Evolutionary conservation across 73 alveolate genomes (phyloP).

Genomic region (Tetrahymena thermophila): DNA sequence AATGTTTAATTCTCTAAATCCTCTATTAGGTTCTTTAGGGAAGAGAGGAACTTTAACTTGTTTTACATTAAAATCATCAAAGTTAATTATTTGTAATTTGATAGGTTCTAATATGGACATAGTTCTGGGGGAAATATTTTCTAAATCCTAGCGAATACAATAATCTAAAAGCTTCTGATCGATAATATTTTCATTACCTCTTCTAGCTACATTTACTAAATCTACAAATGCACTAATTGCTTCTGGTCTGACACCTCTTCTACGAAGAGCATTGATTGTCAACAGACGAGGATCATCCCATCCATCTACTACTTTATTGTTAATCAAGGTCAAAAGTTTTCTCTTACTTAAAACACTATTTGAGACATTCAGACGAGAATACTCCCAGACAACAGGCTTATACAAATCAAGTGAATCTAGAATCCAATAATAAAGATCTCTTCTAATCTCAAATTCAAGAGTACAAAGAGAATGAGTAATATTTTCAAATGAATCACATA

Average conservation of each 20-base stretch:
- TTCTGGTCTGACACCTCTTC: slow-evolving; percentile 95
- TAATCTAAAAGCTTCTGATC: slow-evolving; percentile 79
- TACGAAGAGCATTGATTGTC: slow-evolving; percentile 86
- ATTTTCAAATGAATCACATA: slow-evolving; percentile 91
- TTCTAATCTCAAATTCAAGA: slow-evolving; percentile 94
- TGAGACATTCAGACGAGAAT: slow-evolving; percentile 92
- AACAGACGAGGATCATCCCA: slow-evolving; percentile 99
- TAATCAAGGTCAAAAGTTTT: slow-evolving; percentile 80
- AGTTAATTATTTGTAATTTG: slow-evolving; percentile 58
- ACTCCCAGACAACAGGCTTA: slow-evolving; percentile 97
- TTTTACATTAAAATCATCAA: slow-evolving; percentile 45
- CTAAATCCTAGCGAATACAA: slow-evolving; percentile 87
- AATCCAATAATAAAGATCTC: slow-evolving; percentile 98
- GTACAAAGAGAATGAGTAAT: slow-evolving; percentile 97
- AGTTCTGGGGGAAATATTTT: slow-evolving; percentile 86
- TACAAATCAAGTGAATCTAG: slow-evolving; percentile 93
- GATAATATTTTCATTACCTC: slow-evolving; percentile 90
- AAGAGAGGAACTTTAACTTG: slow-evolving; percentile 72
- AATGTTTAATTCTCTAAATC: slow-evolving; percentile 27
- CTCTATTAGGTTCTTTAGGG: slow-evolving; percentile 77
- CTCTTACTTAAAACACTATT: slow-evolving; percentile 88
- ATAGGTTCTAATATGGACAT: slow-evolving; percentile 90
- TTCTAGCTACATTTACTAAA: slow-evolving; percentile 88
- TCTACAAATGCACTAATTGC: slow-evolving; percentile 94
- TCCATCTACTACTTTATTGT: slow-evolving; percentile 72